Evolutionary conservation across 2,329 filamentous ascomycete species (phyloP).

Genomic region (Alternaria consortialis): DNA sequence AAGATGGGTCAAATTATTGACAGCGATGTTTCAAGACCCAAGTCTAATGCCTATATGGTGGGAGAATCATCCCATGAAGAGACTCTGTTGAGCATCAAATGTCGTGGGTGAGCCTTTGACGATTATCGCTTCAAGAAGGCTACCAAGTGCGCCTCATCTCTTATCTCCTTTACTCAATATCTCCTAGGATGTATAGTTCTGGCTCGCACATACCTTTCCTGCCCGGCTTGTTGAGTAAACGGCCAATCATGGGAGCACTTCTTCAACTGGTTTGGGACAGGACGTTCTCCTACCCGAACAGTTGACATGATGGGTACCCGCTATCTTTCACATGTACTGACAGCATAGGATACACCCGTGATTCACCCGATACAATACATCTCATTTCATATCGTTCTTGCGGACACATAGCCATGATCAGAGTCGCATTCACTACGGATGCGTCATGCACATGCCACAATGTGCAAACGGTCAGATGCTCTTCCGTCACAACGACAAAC

Average conservation of each 20-base stretch:
- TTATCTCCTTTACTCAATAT: neutral
- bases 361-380: neutral
- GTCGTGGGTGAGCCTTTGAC: neutral
- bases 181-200: fast-evolving
- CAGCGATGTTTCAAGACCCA: too few species aligned
- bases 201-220: neutral
- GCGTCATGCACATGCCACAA: neutral
- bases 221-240: neutral
- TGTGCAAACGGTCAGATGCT: neutral
- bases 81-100: neutral
- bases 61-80: neutral
- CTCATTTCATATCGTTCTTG: neutral
- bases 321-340: neutral
- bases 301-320: neutral
- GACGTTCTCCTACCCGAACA: neutral
- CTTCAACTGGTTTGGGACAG: neutral
- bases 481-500: neutral
- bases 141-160: neutral
- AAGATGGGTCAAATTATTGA: neutral
- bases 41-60: neutral
- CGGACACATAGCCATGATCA: neutral
- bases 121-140: neutral
- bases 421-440: neutral
- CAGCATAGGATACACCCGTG: neutral
- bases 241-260: neutral